Evolutionary conservation across 306 rosid species (phyloP).

Genomic region (Cotoneaster glaucophyllus): DNA sequence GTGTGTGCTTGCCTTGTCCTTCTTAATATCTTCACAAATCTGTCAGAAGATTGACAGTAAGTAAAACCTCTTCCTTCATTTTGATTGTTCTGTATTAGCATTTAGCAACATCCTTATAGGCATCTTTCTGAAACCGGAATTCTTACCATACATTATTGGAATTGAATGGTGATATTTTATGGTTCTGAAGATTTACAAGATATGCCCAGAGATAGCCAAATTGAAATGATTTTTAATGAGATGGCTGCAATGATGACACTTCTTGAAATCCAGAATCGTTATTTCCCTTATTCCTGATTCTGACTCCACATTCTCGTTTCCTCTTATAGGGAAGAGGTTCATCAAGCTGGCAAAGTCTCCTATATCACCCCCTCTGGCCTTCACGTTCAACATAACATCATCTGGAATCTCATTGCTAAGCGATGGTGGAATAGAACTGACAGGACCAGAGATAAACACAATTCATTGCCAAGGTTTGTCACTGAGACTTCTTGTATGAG

Average conservation of each 20-base stretch:
- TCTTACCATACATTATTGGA: not conserved
- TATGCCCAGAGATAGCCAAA: not conserved
- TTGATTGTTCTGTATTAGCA: not conserved
- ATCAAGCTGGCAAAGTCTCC: constrained; percentile 87
- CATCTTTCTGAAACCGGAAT: not conserved
- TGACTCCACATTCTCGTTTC: constrained; percentile 14
- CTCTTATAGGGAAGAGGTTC: constrained; percentile 62
- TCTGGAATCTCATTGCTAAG: constrained; percentile 60
- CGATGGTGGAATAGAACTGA: constrained; percentile 57
- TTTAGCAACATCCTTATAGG: too few relatives aligned
- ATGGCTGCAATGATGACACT: not conserved
- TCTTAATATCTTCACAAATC: not conserved
- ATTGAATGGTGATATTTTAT: not conserved
- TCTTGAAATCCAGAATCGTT: not conserved
- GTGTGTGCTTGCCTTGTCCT: not conserved
- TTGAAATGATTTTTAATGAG: not conserved
- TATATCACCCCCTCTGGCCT: constrained; percentile 72
- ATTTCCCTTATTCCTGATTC: not conserved
- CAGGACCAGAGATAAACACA: constrained; percentile 58
- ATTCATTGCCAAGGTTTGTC: constrained; percentile 81
- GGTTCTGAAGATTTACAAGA: not conserved
- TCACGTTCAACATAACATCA: constrained; percentile 62
- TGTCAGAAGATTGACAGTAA: not conserved
- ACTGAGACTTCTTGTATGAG: constrained; percentile 11
- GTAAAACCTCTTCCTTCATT: not conserved